Evolutionary conservation across 2,329 filamentous ascomycete species (phyloP), one percentile per base, ranked within the genome.

Genomic region (Didymosphaeria variabile): DNA sequence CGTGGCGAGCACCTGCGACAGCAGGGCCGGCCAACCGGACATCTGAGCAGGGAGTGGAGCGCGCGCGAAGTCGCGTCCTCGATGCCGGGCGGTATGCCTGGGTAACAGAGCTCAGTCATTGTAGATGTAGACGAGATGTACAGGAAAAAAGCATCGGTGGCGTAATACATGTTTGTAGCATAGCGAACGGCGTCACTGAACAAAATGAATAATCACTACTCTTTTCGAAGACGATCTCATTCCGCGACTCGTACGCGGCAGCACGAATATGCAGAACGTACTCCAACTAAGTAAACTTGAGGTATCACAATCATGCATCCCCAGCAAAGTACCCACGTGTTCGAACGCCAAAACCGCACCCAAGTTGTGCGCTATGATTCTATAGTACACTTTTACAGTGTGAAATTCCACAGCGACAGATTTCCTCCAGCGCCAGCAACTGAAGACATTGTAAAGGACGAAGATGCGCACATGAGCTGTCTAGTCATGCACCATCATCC

Each of bases 1-100:
- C 57, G 74, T 3, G 72, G 74, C 0, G 69, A 72, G 2, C 57
- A 60, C 58, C 13, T 19, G 36, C 26, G 53, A 17, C 51, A 51
- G 46, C 49, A 56, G 42, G 61, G 62, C 21, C 65, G 69, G 55
- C 66, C 50, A 23, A 46, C 53, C 36, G 60, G 63, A 40, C 13
- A 51, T n/a, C 66, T 62, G 5, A 65, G 67, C 38, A 63, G 68
- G 56, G 58, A 69, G 59, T 67, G 70, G 65, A 68, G 66, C 59
- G 67, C 72, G 47, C 38, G 36, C 6, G 38, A 55, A 57, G 70
- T 53, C 19, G 15, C 34, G 50, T 66, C 63, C 19, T 68, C 68
- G 23, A 75, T 78, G 71, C 75, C 76, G 0, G 74, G 74, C 1
- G 71, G 72, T 15, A 69, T 77, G 63, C 73, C 72, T 17, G 62